Evolutionary conservation across 2,329 filamentous ascomycete genomes (phyloP).

Genomic region (Colletotrichum simmondsii): DNA sequence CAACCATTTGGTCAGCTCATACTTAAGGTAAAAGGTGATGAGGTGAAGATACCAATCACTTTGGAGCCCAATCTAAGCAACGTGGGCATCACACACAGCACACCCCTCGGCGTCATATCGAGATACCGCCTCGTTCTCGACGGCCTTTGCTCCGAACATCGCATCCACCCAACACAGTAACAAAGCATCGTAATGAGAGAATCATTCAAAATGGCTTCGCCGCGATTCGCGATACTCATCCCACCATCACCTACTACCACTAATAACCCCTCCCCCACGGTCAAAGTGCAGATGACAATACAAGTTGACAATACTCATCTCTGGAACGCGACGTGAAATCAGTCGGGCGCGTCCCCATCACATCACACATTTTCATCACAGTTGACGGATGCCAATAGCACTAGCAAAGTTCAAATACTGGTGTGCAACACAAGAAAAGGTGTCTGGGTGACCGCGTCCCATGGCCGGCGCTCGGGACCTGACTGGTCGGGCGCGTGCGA

Average conservation of each 20-base stretch:
- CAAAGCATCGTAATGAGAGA: neutral
- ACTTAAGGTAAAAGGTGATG: no score
- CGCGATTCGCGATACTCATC: slow-evolving; percentile 15
- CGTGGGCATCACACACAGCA: neutral
- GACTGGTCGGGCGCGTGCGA: slow-evolving; percentile 21
- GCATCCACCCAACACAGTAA: neutral
- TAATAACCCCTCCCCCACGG: neutral
- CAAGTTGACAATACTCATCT: neutral
- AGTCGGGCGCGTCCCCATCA: neutral
- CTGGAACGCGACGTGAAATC: neutral
- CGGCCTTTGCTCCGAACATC: neutral
- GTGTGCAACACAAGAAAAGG: neutral
- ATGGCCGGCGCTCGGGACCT: slow-evolving; percentile 26
- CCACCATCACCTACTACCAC: neutral
- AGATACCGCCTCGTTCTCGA: neutral
- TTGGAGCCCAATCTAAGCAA: slow-evolving; percentile 5
- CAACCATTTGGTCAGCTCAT: neutral
- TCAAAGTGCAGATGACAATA: slow-evolving; percentile 2
- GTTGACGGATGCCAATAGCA: neutral
- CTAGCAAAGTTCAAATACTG: neutral
- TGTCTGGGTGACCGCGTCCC: slow-evolving; percentile 8
- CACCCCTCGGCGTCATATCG: slow-evolving; percentile 16
- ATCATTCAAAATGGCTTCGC: neutral
- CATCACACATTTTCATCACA: slow-evolving; percentile 16
- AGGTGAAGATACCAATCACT: slow-evolving; percentile 7